phyloP scores from a whole-genome alignment of 192 early-diverging fungal genomes.

The Linnemannia hyalina region DNA sequence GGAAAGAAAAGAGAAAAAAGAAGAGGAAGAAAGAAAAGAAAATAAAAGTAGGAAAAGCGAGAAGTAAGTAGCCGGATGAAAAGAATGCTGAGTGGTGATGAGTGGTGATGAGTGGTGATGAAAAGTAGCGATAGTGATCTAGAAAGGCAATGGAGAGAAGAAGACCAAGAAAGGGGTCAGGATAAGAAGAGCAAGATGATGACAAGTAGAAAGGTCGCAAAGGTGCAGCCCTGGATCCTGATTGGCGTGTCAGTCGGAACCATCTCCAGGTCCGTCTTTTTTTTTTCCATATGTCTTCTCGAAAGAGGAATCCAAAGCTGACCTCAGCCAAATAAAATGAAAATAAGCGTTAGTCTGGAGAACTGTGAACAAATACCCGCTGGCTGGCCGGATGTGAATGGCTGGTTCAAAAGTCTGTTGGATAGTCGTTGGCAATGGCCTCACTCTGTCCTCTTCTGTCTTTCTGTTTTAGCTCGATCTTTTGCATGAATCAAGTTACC shows the following conservation, averaged over 20 bases:
- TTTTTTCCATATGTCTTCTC: not conserved
- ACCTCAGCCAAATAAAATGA: not conserved
- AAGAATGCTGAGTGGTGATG: not conserved
- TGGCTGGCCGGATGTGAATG: no score
- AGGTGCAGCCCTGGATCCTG: not conserved
- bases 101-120: not conserved
- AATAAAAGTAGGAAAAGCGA: not conserved
- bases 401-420: no score
- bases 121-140: not conserved
- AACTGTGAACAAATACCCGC: no score
- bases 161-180: not conserved
- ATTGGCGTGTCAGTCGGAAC: slow-evolving; percentile 12
- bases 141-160: not conserved
- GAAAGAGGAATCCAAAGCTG: not conserved
- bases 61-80: not conserved
- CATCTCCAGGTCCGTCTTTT: not conserved
- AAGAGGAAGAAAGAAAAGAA: not conserved
- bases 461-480: no score
- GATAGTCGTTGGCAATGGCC: no score
- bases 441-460: no score
- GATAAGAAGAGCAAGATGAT: no score
- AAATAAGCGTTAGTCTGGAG: no score
- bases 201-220: not conserved
- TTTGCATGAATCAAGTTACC: no score
- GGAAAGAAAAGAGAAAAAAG: not conserved